Evolutionary conservation across 495 filamentous ascomycete genomes (phyloP), one percentile per base, ranked within the genome.

Genomic region (Penicillium ochrochloron): DNA sequence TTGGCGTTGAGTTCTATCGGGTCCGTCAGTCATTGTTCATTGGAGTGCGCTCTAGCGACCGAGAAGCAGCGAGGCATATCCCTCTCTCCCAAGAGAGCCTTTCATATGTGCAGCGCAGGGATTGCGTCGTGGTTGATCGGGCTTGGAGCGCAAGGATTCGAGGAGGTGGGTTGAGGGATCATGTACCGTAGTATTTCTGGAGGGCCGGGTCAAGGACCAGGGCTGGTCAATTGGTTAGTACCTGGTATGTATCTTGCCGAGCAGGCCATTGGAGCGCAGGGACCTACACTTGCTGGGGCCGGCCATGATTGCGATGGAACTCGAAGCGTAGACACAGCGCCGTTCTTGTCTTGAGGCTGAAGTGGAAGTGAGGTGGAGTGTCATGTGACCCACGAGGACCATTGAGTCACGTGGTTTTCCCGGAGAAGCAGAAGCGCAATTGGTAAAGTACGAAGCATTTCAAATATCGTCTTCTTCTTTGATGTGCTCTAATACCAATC

Each of bases 201-300:
- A 92, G 75, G 68, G 89, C 91, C 77, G 92, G 92, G 83, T 95
- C 92, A 82, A 89, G 76, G 76, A 86, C 75, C 77, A 92, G 69
- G 42, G 82, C 84, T 86, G 63, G 41, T 58, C 33, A 64, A 65
- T 57, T 57, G 51, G 35, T 66, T 60, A 62, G 64, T 61, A 14
- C 60, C 29, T n/a, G 34, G n/a, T 0, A 0, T 44, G 0, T 35
- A 17, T 33, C 27, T 2, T 8, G 12, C 4, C 15, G 8, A 5
- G 23, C 3, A 53, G 55, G 52, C 37, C 39, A 15, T 11, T 3
- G 5, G 6, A 34, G 15, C 2, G 21, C 14, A 8, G n/a, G 23
- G 0, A 72, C 78, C 70, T 61, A 80, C 80, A 82, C 70, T 82
- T 82, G 78, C 76, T 82, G 65, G 78, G 80, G 65, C 80, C 80